Evolutionary conservation across 116 monocot species (phyloP), one percentile per base, ranked within the genome.

Genomic region (Zostera marina): DNA sequence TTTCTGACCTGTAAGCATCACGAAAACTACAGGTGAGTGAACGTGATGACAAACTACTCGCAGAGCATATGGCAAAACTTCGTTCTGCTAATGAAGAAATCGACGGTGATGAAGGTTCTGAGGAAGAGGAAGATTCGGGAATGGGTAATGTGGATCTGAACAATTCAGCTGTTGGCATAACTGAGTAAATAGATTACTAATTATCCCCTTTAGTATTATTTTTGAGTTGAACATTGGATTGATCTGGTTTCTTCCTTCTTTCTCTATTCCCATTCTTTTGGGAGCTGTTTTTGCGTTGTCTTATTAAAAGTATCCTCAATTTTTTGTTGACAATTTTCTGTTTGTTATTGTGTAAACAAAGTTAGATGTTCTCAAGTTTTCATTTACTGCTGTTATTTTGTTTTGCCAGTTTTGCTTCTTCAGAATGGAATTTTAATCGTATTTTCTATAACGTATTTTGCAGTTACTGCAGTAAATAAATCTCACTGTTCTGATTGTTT

Each of bases 111-210:
- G 81, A 65, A 51, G 84, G 58, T 51, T 79, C 77, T 5, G 84
- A 86, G 54, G 90, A 82, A 51, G 93, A 94, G 67, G 92, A 92
- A 66, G 92, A 93, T 53, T 79, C 81, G 1, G 92, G 87, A 44
- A 93, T 93, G 92, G 92, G 92, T 12, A 83, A 86, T 11, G 52
- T 72, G 21, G 83, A 92, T 60, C 48, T 92, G 22, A 77, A 83
- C 40, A 79, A 72, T 48, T 52, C 71, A 56, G 57, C 63, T 24
- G 70, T 65, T 58, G 68, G 75, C 21, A 67, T 81, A 21, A 66
- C 76, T 0, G 81, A 71, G 25, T 71, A 56, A 63, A 54, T 56
- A 56, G 38, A 38, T 51, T 15, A 17, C 20, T 9, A 51, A 20
- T 21, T 1, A 10, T 14, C 14, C 44, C 44, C 2, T 21, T 17